Base-by-base conservation (phyloP, 257 asterid genomes). In the Asclepias syriaca region DNA sequence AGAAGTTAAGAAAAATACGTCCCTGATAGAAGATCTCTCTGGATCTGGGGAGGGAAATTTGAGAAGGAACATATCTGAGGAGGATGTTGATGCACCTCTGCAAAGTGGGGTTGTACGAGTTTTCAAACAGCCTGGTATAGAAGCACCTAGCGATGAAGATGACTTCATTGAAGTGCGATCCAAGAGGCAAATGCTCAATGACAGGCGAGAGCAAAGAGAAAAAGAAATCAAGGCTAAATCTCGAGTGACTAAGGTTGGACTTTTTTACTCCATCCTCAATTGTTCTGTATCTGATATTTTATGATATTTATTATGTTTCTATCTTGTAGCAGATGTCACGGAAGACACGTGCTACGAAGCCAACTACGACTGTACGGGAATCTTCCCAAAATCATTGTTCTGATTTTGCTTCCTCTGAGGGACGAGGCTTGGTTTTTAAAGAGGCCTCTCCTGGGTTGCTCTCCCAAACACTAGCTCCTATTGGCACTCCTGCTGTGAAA, bases 141-240 rank as follows among this genome's bases (percentile, higher is more conserved):
- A 94, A 84, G 90, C 92, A 72, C 93, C 96, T 53, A 88, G 97
- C 49, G 97, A 91, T 74, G 97, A 89, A 74, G 98, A 94, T 87
- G 98, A 91, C 83, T 94, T 94, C 81, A 94, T 94, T 84, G 87
- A 91, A 78, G 98, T 91, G 76, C 86, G 99, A 76, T 95, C 97
- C 59, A 95, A 95, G 81, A 87, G 96, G 86, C 96, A 95, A 86
- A 90, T 95, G 98, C 83, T 89, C 82, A 89, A 88, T 78, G 97
- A 95, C 81, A 84, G 96, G 18, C 93, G 98, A 57, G 97, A 92
- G 67, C 99, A 90, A 77, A 92, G 93, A 84, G 96, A 90, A 77
- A 89, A 88, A 76, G 99, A 90, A 81, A 87, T 83, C 72, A 92
- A 92, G 82, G 92, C 92, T 53, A 88, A 88, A 77, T 87, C 91